Evolutionary conservation across 2,329 filamentous ascomycete species (phyloP).

Genomic region (Phoma sp.): DNA sequence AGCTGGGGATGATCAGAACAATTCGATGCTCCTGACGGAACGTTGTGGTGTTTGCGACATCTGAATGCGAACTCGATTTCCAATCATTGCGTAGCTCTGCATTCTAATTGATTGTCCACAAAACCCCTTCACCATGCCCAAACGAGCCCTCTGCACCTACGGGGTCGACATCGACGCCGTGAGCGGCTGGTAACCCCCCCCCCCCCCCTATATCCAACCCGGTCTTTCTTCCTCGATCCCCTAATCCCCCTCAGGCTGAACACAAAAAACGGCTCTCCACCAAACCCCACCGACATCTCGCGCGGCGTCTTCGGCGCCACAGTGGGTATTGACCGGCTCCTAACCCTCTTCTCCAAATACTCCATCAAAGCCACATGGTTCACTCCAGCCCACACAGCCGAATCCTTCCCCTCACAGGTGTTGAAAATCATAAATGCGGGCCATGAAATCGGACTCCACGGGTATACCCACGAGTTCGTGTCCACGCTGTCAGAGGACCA

Average conservation of each 20-base stretch:
- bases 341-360: slow-evolving; percentile 75
- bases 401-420: slow-evolving; percentile 66
- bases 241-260: background rate
- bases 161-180: slow-evolving; percentile 72
- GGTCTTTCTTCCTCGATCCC: no score
- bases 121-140: slow-evolving; percentile 23
- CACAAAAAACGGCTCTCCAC: slow-evolving; percentile 27
- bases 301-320: slow-evolving; percentile 70
- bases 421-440: slow-evolving; percentile 70
- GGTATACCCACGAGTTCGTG: slow-evolving; percentile 76
- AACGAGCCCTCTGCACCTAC: slow-evolving; percentile 63
- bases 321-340: slow-evolving; percentile 68
- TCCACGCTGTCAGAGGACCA: slow-evolving; percentile 75
- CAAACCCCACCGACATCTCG: no score
- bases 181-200: background rate
- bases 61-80: no score
- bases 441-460: slow-evolving; percentile 72
- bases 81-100: no score
- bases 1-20: background rate
- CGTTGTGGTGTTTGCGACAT: no score
- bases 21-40: no score
- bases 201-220: no score
- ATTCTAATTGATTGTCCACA: no score
- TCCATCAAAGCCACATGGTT: slow-evolving; percentile 64
- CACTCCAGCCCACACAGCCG: slow-evolving; percentile 52